Base-by-base conservation (phyloP, 2,329 filamentous ascomycete species). In the Fusarium citri region DNA sequence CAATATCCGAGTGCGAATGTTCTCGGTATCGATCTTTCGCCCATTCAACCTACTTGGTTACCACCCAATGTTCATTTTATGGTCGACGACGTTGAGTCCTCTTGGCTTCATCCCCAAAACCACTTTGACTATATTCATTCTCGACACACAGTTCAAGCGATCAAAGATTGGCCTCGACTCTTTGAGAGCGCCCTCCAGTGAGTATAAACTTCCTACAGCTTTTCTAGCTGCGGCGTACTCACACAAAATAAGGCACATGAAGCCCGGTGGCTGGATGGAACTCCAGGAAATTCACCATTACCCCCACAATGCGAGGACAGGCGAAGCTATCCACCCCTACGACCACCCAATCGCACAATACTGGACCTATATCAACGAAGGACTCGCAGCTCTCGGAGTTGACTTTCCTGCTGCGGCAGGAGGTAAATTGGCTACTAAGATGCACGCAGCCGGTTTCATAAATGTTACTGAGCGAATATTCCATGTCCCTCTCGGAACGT, bases 41-140 rank as follows among this genome's bases (percentile, higher is more conserved):
- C 84, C 3, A 86, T 86, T 37, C 83, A 86, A 69, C 83, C 84
- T 1, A 79, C 81, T 43, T 84, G 83, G 82, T 76, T 88, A 14
- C 87, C 87, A 6, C 84, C 86, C 6, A 89, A 88, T 67, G 81
- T 87, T 22, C 80, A 81, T 25, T 88, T 88, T 69, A 79, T 87
- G 73, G 81, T 89, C 14, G 87, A 89, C 61, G 87, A 89, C 66
- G 81, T 86, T 26, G 87, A 89, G 75, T 83, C 82, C 59, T 81
- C 82, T 7, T 90, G 87, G 87, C 75, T 88, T 18, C 83, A 87
- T 64, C 83, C 84, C 8, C 73, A 76, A 6, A 83, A 87, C 63
- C 82, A 85, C 54, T 90, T 89, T 57, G 87, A 90, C 74, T 89
- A 88, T 62, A 83, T 90, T 34, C 88, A 90, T 73, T 83, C 85